Evolutionary conservation across 345 rosid genomes (phyloP), one percentile per base, ranked within the genome.

Genomic region (Eucalyptus marginata): DNA sequence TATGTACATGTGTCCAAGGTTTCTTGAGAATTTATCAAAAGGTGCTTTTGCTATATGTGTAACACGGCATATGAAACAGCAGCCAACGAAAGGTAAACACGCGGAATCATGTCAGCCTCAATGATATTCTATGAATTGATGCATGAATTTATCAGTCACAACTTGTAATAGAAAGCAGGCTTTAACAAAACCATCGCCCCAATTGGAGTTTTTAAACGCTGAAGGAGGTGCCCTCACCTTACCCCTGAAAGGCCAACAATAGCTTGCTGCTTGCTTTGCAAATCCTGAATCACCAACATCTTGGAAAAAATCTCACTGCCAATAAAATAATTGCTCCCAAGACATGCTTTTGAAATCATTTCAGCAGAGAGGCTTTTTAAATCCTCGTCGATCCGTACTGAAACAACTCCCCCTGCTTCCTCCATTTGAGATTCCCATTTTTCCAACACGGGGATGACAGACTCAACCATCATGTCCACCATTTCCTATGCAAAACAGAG

Each of bases 331-430:
- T 87, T 90, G 90, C 89, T 91, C 4, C 93, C 92, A 52, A 92
- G 90, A 76, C 91, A 91, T 24, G 92, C 89, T 86, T 91, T 91
- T 36, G 91, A 89, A 79, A 92, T 91, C 13, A 92, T 56, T 89
- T 90, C 92, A 5, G 92, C 93, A 7, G 91, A 88, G 29, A 91
- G 51, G 87, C 80, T 31, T 84, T 88, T 90, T 52, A 89, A 66
- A 84, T 89, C 89, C 36, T 33, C 89, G 1, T 91, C 89, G 3
- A 91, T 86, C 46, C 80, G 51, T 16, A 92, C 71, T 22, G 86
- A 87, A 7, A 89, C 92, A 47, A 56, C 43, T 17, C 89, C 89
- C 7, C 92, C 90, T 2, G n/a, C 49, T 56, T 86, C 29, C 49
- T 89, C 92, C 49, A 88, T 68, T 86, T 43, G 79, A 36, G 87